Percentiles rank a stretch among this genome's conserved stretches.
phyloP scores from a whole-genome alignment of 2,329 filamentous ascomycete genomes.

The Botrytis tulipae region DNA sequence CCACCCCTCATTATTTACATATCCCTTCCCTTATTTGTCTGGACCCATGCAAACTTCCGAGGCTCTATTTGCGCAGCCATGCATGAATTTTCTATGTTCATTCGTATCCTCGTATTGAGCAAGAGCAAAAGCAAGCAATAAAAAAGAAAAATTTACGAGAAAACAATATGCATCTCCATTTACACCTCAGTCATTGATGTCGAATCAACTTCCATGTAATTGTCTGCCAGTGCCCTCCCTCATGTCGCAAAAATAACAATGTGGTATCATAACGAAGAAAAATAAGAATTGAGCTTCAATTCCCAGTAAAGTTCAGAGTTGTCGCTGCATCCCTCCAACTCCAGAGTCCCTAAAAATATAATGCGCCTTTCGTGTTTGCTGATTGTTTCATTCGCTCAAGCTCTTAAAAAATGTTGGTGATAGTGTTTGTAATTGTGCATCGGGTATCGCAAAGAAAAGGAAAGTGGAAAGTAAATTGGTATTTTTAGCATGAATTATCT shows the following conservation, averaged over 20 bases:
- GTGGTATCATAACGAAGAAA: conserved; percentile 15
- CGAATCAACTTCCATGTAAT: background rate
- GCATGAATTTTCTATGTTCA: background rate
- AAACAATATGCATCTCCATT: background rate
- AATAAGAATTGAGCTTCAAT: background rate
- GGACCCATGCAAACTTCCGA: background rate
- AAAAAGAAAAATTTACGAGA: background rate
- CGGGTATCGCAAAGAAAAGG: background rate
- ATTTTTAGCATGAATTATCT: background rate
- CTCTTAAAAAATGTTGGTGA: background rate
- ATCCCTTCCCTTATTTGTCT: background rate
- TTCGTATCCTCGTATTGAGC: background rate
- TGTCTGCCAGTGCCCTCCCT: background rate
- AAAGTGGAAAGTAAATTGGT: background rate
- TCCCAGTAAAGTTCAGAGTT: background rate
- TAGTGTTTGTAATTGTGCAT: background rate
- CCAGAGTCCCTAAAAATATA: background rate
- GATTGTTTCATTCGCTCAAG: background rate
- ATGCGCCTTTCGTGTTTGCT: background rate
- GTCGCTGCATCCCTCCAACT: background rate
- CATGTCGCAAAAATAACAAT: conserved; percentile 11
- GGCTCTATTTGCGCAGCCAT: background rate
- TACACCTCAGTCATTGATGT: background rate
- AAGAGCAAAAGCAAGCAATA: background rate
- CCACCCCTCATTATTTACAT: background rate